Evolutionary conservation across 2,329 filamentous ascomycete genomes (phyloP).

Genomic region (Amauroascus niger): DNA sequence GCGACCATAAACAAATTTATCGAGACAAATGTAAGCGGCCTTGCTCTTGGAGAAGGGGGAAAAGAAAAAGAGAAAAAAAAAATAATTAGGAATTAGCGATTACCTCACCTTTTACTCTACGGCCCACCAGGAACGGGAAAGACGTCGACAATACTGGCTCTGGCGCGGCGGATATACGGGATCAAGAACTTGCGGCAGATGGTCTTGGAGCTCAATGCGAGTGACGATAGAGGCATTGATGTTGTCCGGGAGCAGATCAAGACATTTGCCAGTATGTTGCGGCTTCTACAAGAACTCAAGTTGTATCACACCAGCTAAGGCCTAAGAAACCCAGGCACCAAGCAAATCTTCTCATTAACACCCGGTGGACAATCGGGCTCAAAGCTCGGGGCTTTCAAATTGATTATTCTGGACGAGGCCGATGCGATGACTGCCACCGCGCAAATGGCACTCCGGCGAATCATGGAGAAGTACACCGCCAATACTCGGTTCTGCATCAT

Average conservation of each 20-base stretch:
- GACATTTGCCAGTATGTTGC: conserved; percentile 70
- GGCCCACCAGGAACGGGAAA: conserved; percentile 95
- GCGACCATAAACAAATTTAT: conserved; percentile 97
- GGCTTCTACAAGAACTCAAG: background rate
- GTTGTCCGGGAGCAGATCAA: conserved; percentile 99
- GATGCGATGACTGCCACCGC: conserved; percentile 99
- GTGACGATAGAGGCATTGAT: conserved; percentile 93
- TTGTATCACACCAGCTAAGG: background rate
- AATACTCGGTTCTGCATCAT: conserved; percentile 98
- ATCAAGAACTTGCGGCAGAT: conserved; percentile 89
- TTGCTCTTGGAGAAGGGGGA: background rate
- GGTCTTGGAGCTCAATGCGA: conserved; percentile 95
- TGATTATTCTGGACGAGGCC: conserved; percentile 97
- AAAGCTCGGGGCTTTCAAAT: conserved; percentile 68
- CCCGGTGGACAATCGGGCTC: conserved; percentile 39
- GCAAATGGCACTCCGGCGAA: conserved; percentile 90
- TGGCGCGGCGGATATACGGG: conserved; percentile 89
- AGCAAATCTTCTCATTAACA: conserved; percentile 80
- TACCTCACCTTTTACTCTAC: conserved; percentile 93
- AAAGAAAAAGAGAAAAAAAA: background rate
- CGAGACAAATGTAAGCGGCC: conserved; percentile 60
- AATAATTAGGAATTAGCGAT: conserved; percentile 42
- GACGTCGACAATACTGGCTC: conserved; percentile 88
- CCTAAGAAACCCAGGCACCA: conserved; percentile 49
- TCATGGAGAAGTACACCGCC: conserved; percentile 98